Percentiles rank a stretch among this genome's conserved stretches.
These are phyloP conservation scores for Ceratobasidium theobromae DNA, from an alignment of 1,284 basidiomycete genomes.

Conservation along the genomic window DNA sequence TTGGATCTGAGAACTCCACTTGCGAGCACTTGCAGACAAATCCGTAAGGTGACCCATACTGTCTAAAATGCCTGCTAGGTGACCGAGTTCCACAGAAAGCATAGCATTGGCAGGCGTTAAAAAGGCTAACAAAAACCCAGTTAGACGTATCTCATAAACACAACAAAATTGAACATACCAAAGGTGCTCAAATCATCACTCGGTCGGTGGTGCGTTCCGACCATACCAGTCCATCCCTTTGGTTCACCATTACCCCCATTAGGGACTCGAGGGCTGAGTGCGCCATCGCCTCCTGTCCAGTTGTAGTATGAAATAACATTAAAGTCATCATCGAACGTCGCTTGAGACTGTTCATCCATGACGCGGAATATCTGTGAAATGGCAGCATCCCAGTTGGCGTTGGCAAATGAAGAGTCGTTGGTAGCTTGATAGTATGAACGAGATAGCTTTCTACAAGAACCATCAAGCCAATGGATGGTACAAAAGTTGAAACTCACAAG, in stretches of 20 bases:
- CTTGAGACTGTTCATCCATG: slow-evolving; percentile 71
- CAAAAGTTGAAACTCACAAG: slow-evolving; percentile 42
- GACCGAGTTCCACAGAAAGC: slow-evolving; percentile 67
- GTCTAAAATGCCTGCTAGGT: slow-evolving; percentile 64
- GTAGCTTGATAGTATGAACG: slow-evolving; percentile 69
- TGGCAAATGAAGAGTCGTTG: slow-evolving; percentile 68
- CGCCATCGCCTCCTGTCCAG: slow-evolving; percentile 69
- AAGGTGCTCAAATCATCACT: slow-evolving; percentile 72
- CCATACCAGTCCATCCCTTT: slow-evolving; percentile 46
- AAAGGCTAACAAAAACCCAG: slow-evolving; percentile 53
- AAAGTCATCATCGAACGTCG: slow-evolving; percentile 66
- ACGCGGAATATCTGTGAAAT: slow-evolving; percentile 72
- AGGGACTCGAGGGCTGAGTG: slow-evolving; percentile 61
- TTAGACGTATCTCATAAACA: background rate
- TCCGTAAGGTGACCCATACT: slow-evolving; percentile 51
- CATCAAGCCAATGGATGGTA: background rate
- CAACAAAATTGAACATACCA: slow-evolving; percentile 47
- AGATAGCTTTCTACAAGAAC: slow-evolving; percentile 56
- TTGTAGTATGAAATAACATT: slow-evolving; percentile 75
- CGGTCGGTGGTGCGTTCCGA: slow-evolving; percentile 73
- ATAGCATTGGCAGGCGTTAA: slow-evolving; percentile 76
- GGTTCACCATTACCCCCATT: slow-evolving; percentile 71
- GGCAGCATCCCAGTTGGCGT: slow-evolving; percentile 67
- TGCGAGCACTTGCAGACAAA: slow-evolving; percentile 55
- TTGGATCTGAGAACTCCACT: slow-evolving; percentile 61